Conservation (phyloP, 2,329 filamentous ascomycete species). For the Microdochium nivale region DNA sequence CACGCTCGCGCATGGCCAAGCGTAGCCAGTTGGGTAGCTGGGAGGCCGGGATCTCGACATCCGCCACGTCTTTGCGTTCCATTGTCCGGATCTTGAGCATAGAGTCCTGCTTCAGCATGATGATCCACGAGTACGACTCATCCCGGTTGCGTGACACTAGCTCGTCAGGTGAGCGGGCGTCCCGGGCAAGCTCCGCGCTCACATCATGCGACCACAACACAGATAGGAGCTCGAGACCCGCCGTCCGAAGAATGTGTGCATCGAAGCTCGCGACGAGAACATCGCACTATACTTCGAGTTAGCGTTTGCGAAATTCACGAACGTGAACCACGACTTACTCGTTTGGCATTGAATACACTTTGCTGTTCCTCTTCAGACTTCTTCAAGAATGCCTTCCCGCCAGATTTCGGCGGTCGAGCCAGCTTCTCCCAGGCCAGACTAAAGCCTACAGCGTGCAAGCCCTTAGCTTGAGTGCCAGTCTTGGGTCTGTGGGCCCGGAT, state of each 20-base stretch:
- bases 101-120: constrained; percentile 74
- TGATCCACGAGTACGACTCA: constrained; percentile 74
- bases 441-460: constrained; percentile 82
- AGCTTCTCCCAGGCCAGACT: constrained; percentile 83
- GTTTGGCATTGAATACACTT: constrained; percentile 50
- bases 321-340: constrained; percentile 37
- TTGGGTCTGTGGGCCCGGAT: constrained; percentile 77
- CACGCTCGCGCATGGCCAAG: constrained; percentile 71
- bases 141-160: constrained; percentile 68
- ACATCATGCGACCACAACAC: constrained; percentile 77
- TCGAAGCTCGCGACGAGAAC: constrained; percentile 88
- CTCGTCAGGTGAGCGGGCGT: constrained; percentile 72
- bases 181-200: constrained; percentile 77
- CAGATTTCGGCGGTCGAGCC: constrained; percentile 52
- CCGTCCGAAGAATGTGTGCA: constrained; percentile 61
- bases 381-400: constrained; percentile 55
- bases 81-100: constrained; percentile 74
- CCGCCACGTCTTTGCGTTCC: constrained; percentile 63
- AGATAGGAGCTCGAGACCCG: constrained; percentile 68
- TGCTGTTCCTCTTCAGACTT: constrained; percentile 56
- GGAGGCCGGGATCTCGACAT: constrained; percentile 64
- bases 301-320: constrained; percentile 2
- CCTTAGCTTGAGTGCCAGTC: constrained; percentile 50
- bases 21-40: constrained; percentile 77
- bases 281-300: constrained; percentile 53